These are phyloP conservation scores for Podospora bellae-mahoneyi DNA, from an alignment of 495 filamentous ascomycete species.

Conservation along the genomic window DNA sequence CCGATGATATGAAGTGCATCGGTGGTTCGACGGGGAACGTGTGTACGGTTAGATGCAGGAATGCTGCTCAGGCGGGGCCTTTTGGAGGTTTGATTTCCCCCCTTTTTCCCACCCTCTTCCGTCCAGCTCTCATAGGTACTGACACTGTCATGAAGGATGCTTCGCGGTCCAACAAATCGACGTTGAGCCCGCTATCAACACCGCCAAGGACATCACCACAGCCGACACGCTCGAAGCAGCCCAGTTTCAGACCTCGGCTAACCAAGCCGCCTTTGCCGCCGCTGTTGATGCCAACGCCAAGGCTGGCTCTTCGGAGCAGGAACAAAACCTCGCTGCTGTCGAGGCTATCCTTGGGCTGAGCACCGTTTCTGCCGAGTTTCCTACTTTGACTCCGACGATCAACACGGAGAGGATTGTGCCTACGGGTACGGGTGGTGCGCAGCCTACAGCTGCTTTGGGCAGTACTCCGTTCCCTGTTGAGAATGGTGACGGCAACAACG, in stretches of 20 bases:
- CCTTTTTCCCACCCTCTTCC: background rate
- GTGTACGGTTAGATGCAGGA: conserved; percentile 56
- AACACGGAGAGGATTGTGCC: background rate
- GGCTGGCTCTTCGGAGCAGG: conserved; percentile 30
- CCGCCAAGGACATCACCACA: conserved; percentile 34
- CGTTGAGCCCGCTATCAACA: conserved; percentile 29
- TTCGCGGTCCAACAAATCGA: conserved; percentile 48
- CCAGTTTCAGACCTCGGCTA: conserved; percentile 29
- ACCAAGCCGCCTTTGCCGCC: conserved; percentile 36
- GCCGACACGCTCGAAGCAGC: conserved; percentile 31
- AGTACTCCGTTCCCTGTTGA: background rate
- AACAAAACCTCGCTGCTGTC: conserved; percentile 35
- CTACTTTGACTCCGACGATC: conserved; percentile 5
- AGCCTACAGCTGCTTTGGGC: background rate
- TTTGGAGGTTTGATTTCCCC: conserved; percentile 42
- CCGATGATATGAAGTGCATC: conserved; percentile 16
- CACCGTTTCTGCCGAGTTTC: conserved; percentile 10
- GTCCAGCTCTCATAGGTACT: background rate
- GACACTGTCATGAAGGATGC: conserved; percentile 28
- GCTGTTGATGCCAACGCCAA: conserved; percentile 38
- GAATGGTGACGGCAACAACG: background rate
- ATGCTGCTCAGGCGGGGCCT: conserved; percentile 54
- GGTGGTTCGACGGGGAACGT: conserved; percentile 44
- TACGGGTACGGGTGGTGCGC: background rate
- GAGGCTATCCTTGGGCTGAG: conserved; percentile 20